Evolutionary conservation across 305 asterid genomes (phyloP), one percentile per base, ranked within the genome.

Genomic region (Lippia alba): DNA sequence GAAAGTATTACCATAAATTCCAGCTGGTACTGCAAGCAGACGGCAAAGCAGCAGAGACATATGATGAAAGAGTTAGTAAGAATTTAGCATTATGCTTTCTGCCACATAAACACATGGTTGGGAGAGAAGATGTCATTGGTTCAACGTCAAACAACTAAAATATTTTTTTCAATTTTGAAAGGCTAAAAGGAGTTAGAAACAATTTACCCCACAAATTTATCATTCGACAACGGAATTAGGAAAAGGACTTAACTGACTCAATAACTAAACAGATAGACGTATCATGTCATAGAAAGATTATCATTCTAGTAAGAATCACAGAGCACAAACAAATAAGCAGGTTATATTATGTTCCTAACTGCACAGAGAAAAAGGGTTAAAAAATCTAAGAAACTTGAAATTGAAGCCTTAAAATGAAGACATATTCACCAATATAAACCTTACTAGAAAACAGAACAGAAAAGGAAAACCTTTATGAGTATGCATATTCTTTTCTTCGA

Each of bases 11-110:
- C 97, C 93, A 39, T 85, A 92, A 61, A 92, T 92, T 70, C 97
- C 95, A 10, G 93, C 97, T 0, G 98, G 97, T 61, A 92, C 97
- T 92, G 88, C 83, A 76, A 33, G 73, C 18, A 54, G 66, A 70
- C 71, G 81, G 61, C 8, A 64, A 72, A 67, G 76, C 60, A 66
- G 78, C 74, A 62, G 77, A 78, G 61, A 71, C 72, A 70, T 57
- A 75, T 36, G 75, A 74, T 48, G 66, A 67, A 64, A 69, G 49
- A 71, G 74, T 78, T 72, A 79, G 85, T 72, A 36, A 61, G 41
- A 64, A 79, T 73, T 65, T 66, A 59, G 61, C 49, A 49, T 66
- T 50, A 70, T 59, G 71, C 76, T 69, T 39, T 63, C 17, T 44
- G 20, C 58, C 61, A 71, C 24, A 64, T 8, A 63, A 45, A 62